Base-by-base conservation (phyloP, 306 rosid genomes). In the Pyrus pyrifolia region DNA sequence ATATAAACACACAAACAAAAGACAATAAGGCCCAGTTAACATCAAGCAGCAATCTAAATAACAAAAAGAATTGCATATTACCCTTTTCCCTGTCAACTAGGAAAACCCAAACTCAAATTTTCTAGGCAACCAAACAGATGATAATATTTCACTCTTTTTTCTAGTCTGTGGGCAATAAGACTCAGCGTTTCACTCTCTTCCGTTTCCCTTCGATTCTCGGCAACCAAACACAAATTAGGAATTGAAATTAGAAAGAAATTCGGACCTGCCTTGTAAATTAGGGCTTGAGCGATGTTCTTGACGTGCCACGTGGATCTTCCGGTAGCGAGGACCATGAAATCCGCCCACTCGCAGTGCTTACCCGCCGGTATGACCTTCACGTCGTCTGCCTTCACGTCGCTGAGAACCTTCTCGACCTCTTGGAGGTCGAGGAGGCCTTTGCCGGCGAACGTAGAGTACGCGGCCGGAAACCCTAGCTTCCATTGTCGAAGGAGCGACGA, bases 281-380 rank as follows among this genome's bases (percentile, higher is more conserved):
- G 91, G 83, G 99, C 96, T 84, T 95, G 95, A 71, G 97, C 97
- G 49, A 95, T 95, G 81, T 95, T 95, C 96, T 80, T 92, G 45
- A 95, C 97, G 70, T 95, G 97, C 99, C 97, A 95, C 19, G 88
- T 74, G 23, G 99, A 95, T 83, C 92, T 90, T 25, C 97, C 97
- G 57, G 97, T 92, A 53, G 97, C 97, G 12, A 95, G 81, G 4
- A 92, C 97, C 91, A 91, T 92, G 86, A 80, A 87, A 89, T 95
- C 97, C 38, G 96, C 97, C 97, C 97, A 92, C 45, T 87, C 90
- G 67, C 82, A 72, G 73, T 82, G 86, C 17, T 82, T 82, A 60
- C 83, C 85, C 29, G 72, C 88, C 17, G 96, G 90, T 10, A 95
- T 80, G 62, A 92, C 89, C 87, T 85, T 92, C 14, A 92, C 90